Percentiles rank a stretch among this genome's conserved stretches.
Conservation (phyloP, 2,329 filamentous ascomycete species). For the Paraconiothyrium brasiliense region DNA sequence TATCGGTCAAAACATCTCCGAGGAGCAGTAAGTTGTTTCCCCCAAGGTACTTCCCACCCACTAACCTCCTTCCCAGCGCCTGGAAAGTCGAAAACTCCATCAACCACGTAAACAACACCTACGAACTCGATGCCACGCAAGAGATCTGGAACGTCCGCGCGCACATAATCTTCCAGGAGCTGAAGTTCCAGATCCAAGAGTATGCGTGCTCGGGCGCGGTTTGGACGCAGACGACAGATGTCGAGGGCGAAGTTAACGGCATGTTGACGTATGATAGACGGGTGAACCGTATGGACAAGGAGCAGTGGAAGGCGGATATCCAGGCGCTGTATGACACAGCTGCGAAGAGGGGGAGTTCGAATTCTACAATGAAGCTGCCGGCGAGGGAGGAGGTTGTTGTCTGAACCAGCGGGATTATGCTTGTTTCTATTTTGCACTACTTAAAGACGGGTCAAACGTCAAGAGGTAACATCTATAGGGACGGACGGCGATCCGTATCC, state of each 20-base stretch:
- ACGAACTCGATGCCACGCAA: conserved; percentile 69
- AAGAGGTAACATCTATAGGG: no score
- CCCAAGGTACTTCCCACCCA: background rate
- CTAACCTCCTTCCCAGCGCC: conserved; percentile 55
- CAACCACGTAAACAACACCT: conserved; percentile 70
- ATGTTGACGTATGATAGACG: conserved; percentile 74
- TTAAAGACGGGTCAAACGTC: no score
- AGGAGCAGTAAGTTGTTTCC: conserved; percentile 62
- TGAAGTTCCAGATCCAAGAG: conserved; percentile 59
- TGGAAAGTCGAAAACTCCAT: conserved; percentile 72
- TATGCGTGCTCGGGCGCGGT: conserved; percentile 73
- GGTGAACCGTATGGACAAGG: conserved; percentile 64
- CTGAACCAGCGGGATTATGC: no score
- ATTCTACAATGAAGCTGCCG: conserved; percentile 17
- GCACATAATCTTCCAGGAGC: conserved; percentile 59
- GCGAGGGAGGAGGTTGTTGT: conserved; percentile 8
- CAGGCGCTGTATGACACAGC: conserved; percentile 65
- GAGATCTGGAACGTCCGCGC: conserved; percentile 74
- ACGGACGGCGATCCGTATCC: background rate
- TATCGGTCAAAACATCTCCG: conserved; percentile 71
- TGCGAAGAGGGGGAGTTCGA: conserved; percentile 6
- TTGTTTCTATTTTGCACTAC: background rate
- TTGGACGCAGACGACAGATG: conserved; percentile 79
- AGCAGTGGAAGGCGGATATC: conserved; percentile 70
- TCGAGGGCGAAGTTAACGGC: conserved; percentile 78